Evolutionary conservation across 139 green algal genomes (phyloP), one percentile per base, ranked within the genome.

Genomic region (Spirogloea muscicola): DNA sequence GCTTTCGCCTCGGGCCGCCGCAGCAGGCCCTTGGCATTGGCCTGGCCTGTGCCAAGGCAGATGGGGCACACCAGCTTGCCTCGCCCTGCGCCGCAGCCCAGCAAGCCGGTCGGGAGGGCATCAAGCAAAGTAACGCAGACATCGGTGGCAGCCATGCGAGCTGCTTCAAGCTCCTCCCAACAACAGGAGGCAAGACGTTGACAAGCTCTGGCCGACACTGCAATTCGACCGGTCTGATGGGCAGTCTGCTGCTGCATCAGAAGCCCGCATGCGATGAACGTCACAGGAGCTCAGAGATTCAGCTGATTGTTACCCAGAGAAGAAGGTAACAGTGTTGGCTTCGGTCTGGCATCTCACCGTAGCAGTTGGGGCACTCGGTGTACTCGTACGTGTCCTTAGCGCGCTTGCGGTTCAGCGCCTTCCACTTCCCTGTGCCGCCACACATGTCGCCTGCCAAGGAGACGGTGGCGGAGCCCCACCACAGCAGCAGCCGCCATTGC

Each of bases 331-430:
- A n/a, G n/a, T n/a, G n/a, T n/a, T n/a, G n/a, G n/a, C n/a, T n/a
- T n/a, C n/a, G n/a, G n/a, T n/a, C n/a, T 1, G 34, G 55, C 2
- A 60, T 0, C 61, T 72, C 4, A 74, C 83, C 94, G 74, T 91
- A 98, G 86, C 94, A 98, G 72, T 96, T 91, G 1, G 94, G 94
- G 86, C 94, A 99, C 86, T 99, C 94, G 1, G 89, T 89, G 68
- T 97, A 99, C 84, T 99, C 91, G 72, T 99, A 99, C 18, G 84
- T 93, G 83, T 97, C 93, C 83, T 95, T 91, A 51, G 89, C 87
- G 0, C 93, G 83, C 85, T 97, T 96, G 55, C 93, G 84, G 72
- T 85, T 94, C 41, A 99, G 87, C 0, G 93, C 94, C 16, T 92
- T 87, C 94, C 94, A 99, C 83, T 98, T 98, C 69, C 94, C 94